These are phyloP conservation scores for Dianthus caryophyllus DNA, from an alignment of 148 eudicot genomes.

Conservation along the genomic window DNA sequence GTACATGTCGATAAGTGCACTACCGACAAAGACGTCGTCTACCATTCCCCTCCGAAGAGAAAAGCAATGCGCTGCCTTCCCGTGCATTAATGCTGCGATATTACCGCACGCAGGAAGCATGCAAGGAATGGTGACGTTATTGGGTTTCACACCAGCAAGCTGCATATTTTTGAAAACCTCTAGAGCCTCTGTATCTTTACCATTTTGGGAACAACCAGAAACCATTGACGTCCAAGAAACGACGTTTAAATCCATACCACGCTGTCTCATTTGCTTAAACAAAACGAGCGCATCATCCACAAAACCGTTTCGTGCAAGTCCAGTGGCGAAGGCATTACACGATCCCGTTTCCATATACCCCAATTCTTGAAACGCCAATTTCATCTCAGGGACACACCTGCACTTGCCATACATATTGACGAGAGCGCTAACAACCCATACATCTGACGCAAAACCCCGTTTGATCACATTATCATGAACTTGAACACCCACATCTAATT, in stretches of 20 bases:
- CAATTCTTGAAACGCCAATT: slow-evolving; percentile 42
- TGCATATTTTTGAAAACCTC: slow-evolving; percentile 62
- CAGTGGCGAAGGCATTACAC: slow-evolving; percentile 51
- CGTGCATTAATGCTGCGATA: slow-evolving; percentile 66
- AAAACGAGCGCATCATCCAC: slow-evolving; percentile 40
- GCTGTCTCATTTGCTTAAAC: slow-evolving; percentile 37
- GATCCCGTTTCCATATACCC: slow-evolving; percentile 42
- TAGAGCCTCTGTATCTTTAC: slow-evolving; percentile 67
- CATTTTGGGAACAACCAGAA: slow-evolving; percentile 66
- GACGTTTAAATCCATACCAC: slow-evolving; percentile 48
- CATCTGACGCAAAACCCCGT: slow-evolving; percentile 41
- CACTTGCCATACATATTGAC: slow-evolving; percentile 66
- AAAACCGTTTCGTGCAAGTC: slow-evolving; percentile 54
- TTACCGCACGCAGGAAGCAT: slow-evolving; percentile 73
- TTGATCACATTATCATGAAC: slow-evolving; percentile 51
- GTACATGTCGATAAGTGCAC: slow-evolving; percentile 70
- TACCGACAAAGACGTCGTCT: slow-evolving; percentile 59
- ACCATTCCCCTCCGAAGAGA: slow-evolving; percentile 40
- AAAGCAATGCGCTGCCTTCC: slow-evolving; percentile 66
- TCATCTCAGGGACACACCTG: slow-evolving; percentile 42
- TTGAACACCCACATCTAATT: slow-evolving; percentile 40
- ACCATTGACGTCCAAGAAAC: slow-evolving; percentile 80
- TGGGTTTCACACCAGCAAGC: slow-evolving; percentile 55
- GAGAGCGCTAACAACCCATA: slow-evolving; percentile 50
- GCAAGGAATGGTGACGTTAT: slow-evolving; percentile 63